A percentile compares a stretch with the other conserved stretches of the same genome.
Conservation (phyloP, 108 stramenopile genomes). For the Nitzschia sp. region DNA sequence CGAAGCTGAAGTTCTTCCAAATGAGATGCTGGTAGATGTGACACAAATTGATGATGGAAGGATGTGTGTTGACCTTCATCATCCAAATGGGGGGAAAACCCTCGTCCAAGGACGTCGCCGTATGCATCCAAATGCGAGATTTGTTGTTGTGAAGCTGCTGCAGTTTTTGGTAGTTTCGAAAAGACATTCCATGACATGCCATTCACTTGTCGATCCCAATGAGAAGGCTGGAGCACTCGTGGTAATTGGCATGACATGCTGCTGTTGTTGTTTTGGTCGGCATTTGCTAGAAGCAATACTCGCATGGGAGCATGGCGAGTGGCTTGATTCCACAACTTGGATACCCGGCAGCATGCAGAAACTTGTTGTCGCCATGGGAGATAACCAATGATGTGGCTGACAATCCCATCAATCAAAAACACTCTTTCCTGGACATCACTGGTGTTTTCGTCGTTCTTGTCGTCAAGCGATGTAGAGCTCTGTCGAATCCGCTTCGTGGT, state of each 20-base stretch:
- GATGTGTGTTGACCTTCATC: neutral
- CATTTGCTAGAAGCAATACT: neutral
- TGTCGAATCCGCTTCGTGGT: neutral
- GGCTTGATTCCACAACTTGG: conserved; percentile 9
- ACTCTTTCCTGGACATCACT: neutral
- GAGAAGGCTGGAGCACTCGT: neutral
- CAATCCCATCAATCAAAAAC: neutral
- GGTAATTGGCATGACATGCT: neutral
- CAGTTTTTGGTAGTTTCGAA: neutral
- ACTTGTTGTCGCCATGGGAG: conserved; percentile 12
- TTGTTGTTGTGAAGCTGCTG: neutral
- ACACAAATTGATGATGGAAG: too few species aligned
- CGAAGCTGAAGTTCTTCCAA: neutral
- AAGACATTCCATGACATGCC: neutral
- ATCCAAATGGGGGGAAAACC: neutral
- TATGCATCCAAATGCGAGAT: neutral
- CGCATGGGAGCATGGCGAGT: neutral
- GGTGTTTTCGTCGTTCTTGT: neutral
- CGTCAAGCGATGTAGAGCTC: too few species aligned
- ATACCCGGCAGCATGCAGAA: neutral
- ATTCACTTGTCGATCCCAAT: neutral
- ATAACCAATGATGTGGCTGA: conserved; percentile 1
- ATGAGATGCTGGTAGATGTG: too few species aligned
- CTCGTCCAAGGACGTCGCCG: neutral
- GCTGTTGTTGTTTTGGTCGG: neutral